phyloP scores from a whole-genome alignment of 306 rosid species.

The Astragalus glycyphyllos region DNA sequence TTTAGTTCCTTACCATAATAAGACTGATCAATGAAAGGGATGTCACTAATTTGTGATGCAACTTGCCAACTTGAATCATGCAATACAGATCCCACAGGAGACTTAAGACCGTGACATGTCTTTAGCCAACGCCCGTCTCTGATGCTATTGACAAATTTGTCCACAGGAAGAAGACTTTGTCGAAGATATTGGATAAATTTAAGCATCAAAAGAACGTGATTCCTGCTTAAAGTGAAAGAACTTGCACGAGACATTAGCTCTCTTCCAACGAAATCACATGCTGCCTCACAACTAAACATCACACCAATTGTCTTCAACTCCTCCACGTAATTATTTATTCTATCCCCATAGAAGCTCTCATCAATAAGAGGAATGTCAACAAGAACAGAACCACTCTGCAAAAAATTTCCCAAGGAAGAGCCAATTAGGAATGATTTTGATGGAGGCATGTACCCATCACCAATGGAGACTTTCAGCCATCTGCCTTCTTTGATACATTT shows the following conservation, averaged over 20 bases:
- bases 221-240: constrained; percentile 44
- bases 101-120: constrained; percentile 61
- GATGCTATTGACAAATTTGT: constrained; percentile 52
- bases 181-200: constrained; percentile 59
- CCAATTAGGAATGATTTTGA: constrained; percentile 60
- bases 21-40: constrained; percentile 65
- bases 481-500: constrained; percentile 61
- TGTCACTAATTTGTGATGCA: constrained; percentile 61
- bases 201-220: constrained; percentile 58
- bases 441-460: constrained; percentile 62
- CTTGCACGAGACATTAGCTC: constrained; percentile 68
- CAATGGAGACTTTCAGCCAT: constrained; percentile 64
- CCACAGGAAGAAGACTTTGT: constrained; percentile 33
- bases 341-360: constrained; percentile 53
- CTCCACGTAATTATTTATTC: constrained; percentile 49
- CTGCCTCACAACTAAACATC: constrained; percentile 67
- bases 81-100: constrained; percentile 70
- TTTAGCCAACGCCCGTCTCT: constrained; percentile 54
- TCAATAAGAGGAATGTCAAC: constrained; percentile 81
- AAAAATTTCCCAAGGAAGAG: constrained; percentile 54
- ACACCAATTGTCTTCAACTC: constrained; percentile 74
- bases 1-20: constrained; percentile 59
- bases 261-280: constrained; percentile 62
- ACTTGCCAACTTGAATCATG: constrained; percentile 54
- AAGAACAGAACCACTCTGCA: constrained; percentile 59